Percentiles rank a stretch among this genome's conserved stretches.
phyloP scores from a whole-genome alignment of 192 early-diverging fungal species.

The Coemansia sp. region DNA sequence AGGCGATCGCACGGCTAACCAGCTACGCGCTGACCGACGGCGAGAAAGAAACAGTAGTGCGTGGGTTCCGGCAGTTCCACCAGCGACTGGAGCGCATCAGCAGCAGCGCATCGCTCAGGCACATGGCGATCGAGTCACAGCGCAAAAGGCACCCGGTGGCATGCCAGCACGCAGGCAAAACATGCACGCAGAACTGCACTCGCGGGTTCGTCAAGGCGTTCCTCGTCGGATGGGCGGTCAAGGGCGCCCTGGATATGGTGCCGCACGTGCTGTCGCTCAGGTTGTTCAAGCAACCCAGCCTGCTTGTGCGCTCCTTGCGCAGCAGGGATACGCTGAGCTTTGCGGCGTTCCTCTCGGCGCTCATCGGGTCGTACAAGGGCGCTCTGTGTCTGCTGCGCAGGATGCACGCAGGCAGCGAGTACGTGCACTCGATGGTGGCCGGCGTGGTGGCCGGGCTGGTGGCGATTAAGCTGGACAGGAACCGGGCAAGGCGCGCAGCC shows the following conservation, averaged over 20 bases:
- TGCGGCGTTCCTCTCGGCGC: slow-evolving; percentile 63
- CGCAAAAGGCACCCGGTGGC: slow-evolving; percentile 5
- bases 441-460: slow-evolving; percentile 60
- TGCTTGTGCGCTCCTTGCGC: slow-evolving; percentile 27
- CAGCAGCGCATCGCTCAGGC: slow-evolving; percentile 45
- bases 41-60: slow-evolving; percentile 62
- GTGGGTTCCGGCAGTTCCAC: slow-evolving; percentile 60
- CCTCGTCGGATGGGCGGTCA: slow-evolving; percentile 58
- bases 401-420: slow-evolving; percentile 49
- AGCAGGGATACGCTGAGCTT: slow-evolving; percentile 62
- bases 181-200: slow-evolving; percentile 62
- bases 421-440: slow-evolving; percentile 63
- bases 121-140: slow-evolving; percentile 40
- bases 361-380: slow-evolving; percentile 63
- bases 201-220: slow-evolving; percentile 66
- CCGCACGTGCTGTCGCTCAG: slow-evolving; percentile 57
- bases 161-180: slow-evolving; percentile 64
- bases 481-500: slow-evolving; percentile 56
- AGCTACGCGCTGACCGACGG: slow-evolving; percentile 63
- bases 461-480: slow-evolving; percentile 61
- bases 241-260: slow-evolving; percentile 56
- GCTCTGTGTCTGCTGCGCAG: slow-evolving; percentile 61
- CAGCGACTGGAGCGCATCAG: slow-evolving; percentile 63
- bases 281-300: slow-evolving; percentile 34
- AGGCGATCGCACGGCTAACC: slow-evolving; percentile 58